phyloP scores from a whole-genome alignment of 148 eudicot species.

The Cornus florida region DNA sequence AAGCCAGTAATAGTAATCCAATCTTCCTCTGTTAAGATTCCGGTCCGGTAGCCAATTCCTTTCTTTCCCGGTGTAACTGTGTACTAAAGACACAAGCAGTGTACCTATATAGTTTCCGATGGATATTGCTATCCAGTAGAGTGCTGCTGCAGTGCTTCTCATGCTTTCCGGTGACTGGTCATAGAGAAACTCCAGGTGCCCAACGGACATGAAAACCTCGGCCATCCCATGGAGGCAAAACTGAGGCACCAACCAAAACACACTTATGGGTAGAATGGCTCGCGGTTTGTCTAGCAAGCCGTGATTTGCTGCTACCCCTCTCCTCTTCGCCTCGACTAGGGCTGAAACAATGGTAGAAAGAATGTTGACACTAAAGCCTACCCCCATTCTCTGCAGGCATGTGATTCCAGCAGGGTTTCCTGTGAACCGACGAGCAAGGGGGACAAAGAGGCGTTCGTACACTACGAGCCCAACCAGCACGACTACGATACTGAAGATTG shows the following conservation, averaged over 20 bases:
- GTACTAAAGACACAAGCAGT: conserved; percentile 47
- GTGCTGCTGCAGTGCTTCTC: conserved; percentile 53
- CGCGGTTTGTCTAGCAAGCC: conserved; percentile 38
- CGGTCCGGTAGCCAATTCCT: conserved; percentile 46
- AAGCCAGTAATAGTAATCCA: conserved; percentile 42
- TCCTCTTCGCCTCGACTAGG: conserved; percentile 46
- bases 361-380: conserved; percentile 47
- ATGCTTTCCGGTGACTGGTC: conserved; percentile 64
- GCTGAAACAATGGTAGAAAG: conserved; percentile 41
- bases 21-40: conserved; percentile 43
- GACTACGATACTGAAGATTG: conserved; percentile 37
- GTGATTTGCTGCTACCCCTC: conserved; percentile 39
- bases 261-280: conserved; percentile 47
- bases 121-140: conserved; percentile 41
- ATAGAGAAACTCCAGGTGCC: conserved; percentile 55
- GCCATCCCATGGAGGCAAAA: conserved; percentile 46
- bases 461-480: conserved; percentile 37
- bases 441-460: conserved; percentile 57
- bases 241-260: conserved; percentile 60
- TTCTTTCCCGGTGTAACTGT: conserved; percentile 35
- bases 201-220: conserved; percentile 42
- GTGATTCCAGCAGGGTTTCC: conserved; percentile 52
- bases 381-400: conserved; percentile 58
- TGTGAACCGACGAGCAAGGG: conserved; percentile 44
- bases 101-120: conserved; percentile 53